These are phyloP conservation scores for Sphagnum magellanicum DNA, from an alignment of 228 moss, liverwort and hornwort genomes.

Conservation along the genomic window DNA sequence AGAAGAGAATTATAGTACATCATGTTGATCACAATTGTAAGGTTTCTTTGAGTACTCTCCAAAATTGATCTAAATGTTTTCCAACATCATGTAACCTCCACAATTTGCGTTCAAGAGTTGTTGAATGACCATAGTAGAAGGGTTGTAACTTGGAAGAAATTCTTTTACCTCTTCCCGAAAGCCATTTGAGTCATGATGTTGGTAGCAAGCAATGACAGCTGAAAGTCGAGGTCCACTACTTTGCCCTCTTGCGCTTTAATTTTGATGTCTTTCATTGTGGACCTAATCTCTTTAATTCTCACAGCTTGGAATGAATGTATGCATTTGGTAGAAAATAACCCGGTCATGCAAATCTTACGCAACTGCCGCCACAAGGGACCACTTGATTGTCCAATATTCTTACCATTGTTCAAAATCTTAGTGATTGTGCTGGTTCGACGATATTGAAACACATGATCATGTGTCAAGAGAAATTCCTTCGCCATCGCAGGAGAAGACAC, in stretches of 20 bases:
- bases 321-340: conserved; percentile 41
- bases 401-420: conserved; percentile 7
- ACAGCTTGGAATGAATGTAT: conserved; percentile 28
- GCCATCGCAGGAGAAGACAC: conserved; percentile 33
- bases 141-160: no score
- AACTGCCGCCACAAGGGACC: conserved; percentile 43
- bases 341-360: conserved; percentile 36
- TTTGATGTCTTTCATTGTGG: conserved; percentile 16
- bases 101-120: conserved; percentile 4
- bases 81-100: conserved; percentile 12
- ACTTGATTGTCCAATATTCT: conserved; percentile 13
- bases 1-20: no score
- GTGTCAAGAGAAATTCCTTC: conserved; percentile 26
- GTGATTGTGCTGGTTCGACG: conserved; percentile 23
- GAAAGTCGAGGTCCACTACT: conserved; percentile 24
- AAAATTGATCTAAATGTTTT: background rate
- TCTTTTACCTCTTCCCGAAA: conserved; percentile 38
- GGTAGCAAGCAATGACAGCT: conserved; percentile 21
- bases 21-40: no score
- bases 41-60: no score
- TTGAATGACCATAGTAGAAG: no score
- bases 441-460: conserved; percentile 30
- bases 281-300: conserved; percentile 27
- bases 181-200: conserved; percentile 50
- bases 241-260: conserved; percentile 15